Percentiles rank a stretch among this genome's conserved stretches.
These are phyloP conservation scores for Dactylellina sp. DNA, from an alignment of 2,329 filamentous ascomycete species.

Conservation along the genomic window DNA sequence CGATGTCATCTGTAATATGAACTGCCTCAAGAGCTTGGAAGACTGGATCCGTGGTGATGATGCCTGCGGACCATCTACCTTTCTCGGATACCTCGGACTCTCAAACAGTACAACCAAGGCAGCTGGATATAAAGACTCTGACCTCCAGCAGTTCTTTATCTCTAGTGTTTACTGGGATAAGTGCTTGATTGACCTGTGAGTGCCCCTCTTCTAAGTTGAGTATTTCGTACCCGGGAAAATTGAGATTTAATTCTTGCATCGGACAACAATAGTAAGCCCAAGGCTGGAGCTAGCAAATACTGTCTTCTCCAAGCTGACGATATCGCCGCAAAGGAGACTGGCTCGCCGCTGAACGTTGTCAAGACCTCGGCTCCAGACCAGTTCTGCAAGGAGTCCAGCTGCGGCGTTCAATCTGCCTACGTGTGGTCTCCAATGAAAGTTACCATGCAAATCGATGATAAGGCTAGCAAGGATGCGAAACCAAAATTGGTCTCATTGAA, in stretches of 20 bases:
- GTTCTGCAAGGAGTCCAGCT: slow-evolving; percentile 40
- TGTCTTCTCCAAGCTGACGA: slow-evolving; percentile 28
- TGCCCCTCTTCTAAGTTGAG: background rate
- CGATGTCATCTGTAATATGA: slow-evolving; percentile 27
- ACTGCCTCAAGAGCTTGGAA: slow-evolving; percentile 33
- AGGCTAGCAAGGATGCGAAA: background rate
- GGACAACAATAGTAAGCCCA: slow-evolving; percentile 31
- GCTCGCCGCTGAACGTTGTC: slow-evolving; percentile 6
- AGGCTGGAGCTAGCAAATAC: slow-evolving; percentile 38
- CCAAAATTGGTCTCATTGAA: slow-evolving; percentile 24
- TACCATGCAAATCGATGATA: slow-evolving; percentile 2
- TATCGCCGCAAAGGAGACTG: background rate
- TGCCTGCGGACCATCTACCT: slow-evolving; percentile 9
- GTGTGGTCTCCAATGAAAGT: slow-evolving; percentile 36
- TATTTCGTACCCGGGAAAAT: background rate
- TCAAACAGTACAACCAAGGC: slow-evolving; percentile 32
- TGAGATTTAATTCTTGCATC: too few relatives aligned
- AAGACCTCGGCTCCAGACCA: slow-evolving; percentile 8
- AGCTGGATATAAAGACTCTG: slow-evolving; percentile 20
- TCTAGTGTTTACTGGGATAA: slow-evolving; percentile 45
- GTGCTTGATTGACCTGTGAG: slow-evolving; percentile 44
- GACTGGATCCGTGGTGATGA: slow-evolving; percentile 37
- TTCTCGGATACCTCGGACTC: slow-evolving; percentile 21
- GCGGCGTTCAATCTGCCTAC: slow-evolving; percentile 33
- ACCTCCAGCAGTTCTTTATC: slow-evolving; percentile 50